Percentiles rank a stretch among this genome's conserved stretches.
Evolutionary conservation across 2,329 filamentous ascomycete genomes (phyloP).

Genomic region (Blastomyces percursus): DNA sequence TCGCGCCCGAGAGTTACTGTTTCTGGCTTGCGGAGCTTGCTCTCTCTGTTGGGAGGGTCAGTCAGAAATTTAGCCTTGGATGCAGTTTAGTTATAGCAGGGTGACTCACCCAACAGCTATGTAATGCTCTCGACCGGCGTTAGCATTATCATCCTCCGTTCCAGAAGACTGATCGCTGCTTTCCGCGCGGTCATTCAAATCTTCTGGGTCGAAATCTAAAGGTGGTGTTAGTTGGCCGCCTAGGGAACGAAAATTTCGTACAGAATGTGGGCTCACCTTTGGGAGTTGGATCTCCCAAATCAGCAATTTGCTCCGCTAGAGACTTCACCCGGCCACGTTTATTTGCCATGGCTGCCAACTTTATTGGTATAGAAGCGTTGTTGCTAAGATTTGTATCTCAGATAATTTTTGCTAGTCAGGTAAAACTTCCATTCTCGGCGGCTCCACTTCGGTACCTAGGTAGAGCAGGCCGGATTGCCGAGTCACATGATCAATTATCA

Average conservation of each 20-base stretch:
- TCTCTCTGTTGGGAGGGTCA: constrained; percentile 47
- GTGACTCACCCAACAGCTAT: constrained; percentile 54
- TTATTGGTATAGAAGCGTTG: constrained; percentile 6
- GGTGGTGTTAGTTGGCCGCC: constrained; percentile 1
- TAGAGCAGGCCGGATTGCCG: constrained; percentile 1
- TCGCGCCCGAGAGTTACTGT: constrained; percentile 59
- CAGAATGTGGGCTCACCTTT: constrained; percentile 42
- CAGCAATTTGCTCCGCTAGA: constrained; percentile 50
- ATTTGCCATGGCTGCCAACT: constrained; percentile 22
- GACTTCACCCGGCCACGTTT: constrained; percentile 44
- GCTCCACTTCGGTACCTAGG: neutral
- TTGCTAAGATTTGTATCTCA: neutral
- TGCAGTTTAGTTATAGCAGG: neutral
- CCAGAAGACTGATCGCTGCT: constrained; percentile 46
- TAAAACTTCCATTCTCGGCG: constrained; percentile 10
- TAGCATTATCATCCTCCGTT: constrained; percentile 33
- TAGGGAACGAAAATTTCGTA: constrained; percentile 3
- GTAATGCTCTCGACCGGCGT: constrained; percentile 76
- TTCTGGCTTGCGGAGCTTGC: constrained; percentile 66
- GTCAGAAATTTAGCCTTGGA: neutral
- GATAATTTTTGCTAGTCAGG: constrained; percentile 3
- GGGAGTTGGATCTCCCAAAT: constrained; percentile 50
- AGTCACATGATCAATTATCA: constrained; percentile 3
- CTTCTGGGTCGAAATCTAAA: constrained; percentile 77
- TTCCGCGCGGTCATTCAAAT: constrained; percentile 45